phyloP scores from a whole-genome alignment of 2,329 filamentous ascomycete species.

The Ophiosphaerella herpotricha region DNA sequence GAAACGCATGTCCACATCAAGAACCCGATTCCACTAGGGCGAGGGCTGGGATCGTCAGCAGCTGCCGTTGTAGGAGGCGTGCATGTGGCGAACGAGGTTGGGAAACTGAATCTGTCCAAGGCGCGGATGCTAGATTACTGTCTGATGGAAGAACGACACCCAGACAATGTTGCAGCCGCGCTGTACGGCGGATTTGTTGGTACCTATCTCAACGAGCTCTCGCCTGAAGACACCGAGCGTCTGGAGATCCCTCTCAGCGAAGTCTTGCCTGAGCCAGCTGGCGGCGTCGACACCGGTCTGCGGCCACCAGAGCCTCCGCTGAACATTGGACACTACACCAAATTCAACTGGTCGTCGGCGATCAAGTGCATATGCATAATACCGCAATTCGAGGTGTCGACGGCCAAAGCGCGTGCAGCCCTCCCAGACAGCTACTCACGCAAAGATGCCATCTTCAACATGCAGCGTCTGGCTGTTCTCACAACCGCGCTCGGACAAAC shows the following conservation, averaged over 20 bases:
- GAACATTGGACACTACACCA: constrained; percentile 94
- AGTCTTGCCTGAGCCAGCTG: constrained; percentile 86
- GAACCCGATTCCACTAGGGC: constrained; percentile 91
- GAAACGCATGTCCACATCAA: constrained; percentile 91
- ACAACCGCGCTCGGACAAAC: constrained; percentile 87
- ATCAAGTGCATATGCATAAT: constrained; percentile 98
- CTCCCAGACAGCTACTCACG: constrained; percentile 79
- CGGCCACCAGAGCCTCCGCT: constrained; percentile 85
- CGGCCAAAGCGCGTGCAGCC: constrained; percentile 84
- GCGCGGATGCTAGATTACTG: constrained; percentile 92
- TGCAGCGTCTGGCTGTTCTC: constrained; percentile 89
- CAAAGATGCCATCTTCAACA: constrained; percentile 90
- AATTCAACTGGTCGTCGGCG: constrained; percentile 89
- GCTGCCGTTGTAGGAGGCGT: constrained; percentile 95
- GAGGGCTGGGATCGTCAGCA: constrained; percentile 92
- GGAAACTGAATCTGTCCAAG: constrained; percentile 74
- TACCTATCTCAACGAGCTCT: constrained; percentile 91
- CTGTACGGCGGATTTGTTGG: constrained; percentile 96
- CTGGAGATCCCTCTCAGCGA: constrained; percentile 94
- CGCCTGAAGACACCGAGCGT: constrained; percentile 84
- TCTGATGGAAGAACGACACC: constrained; percentile 80
- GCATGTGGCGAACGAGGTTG: constrained; percentile 88
- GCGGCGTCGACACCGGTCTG: constrained; percentile 86
- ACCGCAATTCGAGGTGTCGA: constrained; percentile 94
- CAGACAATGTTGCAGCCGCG: constrained; percentile 76